These are phyloP conservation scores for Phtheirospermum japonicum DNA, from an alignment of 257 asterid genomes.

Conservation along the genomic window DNA sequence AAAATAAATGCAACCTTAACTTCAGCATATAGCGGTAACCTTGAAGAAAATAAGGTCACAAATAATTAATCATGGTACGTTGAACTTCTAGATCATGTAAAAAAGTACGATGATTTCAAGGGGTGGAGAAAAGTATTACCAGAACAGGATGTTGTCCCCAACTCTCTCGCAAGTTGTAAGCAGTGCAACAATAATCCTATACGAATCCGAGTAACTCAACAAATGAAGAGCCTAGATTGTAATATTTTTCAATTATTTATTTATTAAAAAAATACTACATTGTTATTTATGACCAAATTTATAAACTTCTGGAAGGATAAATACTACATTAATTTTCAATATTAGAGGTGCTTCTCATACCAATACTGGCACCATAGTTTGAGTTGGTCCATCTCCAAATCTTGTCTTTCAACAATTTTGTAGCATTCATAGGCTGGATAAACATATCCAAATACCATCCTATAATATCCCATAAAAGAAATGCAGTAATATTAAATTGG, in stretches of 20 bases:
- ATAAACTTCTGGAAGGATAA: background rate
- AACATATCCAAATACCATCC: slow-evolving; percentile 52
- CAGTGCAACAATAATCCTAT: slow-evolving; percentile 40
- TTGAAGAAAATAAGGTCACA: slow-evolving; percentile 6
- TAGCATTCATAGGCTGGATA: slow-evolving; percentile 43
- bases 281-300: background rate
- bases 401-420: slow-evolving; percentile 37
- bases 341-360: slow-evolving; percentile 19
- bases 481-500: background rate
- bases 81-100: background rate
- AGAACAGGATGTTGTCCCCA: slow-evolving; percentile 27
- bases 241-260: background rate
- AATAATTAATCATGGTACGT: background rate
- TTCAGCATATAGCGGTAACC: slow-evolving; percentile 62
- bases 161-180: background rate
- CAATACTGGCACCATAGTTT: slow-evolving; percentile 55
- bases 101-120: background rate
- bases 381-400: slow-evolving; percentile 44
- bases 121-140: too few relatives aligned
- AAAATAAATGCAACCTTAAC: slow-evolving; percentile 55
- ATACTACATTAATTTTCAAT: background rate
- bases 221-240: too few relatives aligned
- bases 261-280: background rate
- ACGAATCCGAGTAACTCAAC: too few relatives aligned
- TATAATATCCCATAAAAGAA: slow-evolving; percentile 15